phyloP scores from a whole-genome alignment of 2,329 filamentous ascomycete genomes.

The Chaetomium sp. region DNA sequence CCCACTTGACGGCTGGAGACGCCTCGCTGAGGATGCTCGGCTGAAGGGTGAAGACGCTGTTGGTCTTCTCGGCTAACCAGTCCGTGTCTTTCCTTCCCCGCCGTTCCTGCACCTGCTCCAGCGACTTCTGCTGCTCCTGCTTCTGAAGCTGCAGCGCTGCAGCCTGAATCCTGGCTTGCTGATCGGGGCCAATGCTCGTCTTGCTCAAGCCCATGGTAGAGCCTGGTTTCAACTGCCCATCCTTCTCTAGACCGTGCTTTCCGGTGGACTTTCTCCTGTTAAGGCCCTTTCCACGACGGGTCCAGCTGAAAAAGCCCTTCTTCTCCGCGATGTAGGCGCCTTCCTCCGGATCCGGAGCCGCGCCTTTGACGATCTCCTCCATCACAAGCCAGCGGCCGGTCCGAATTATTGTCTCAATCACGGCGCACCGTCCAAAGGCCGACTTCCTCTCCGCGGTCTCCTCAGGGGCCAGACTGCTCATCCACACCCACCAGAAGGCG shows the following conservation, averaged over 20 bases:
- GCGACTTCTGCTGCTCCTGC: constrained; percentile 50
- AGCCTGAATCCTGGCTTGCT: constrained; percentile 89
- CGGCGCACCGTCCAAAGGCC: constrained; percentile 88
- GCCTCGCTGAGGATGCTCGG: constrained; percentile 83
- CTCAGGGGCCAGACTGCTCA: constrained; percentile 89
- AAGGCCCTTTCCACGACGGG: constrained; percentile 64
- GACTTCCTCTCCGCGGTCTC: constrained; percentile 85
- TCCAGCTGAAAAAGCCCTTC: constrained; percentile 91
- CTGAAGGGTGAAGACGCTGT: constrained; percentile 86
- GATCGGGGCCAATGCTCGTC: constrained; percentile 82
- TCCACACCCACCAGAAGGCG: constrained; percentile 99
- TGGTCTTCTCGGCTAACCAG: constrained; percentile 71
- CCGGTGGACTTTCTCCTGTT: constrained; percentile 70
- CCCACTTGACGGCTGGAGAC: constrained; percentile 95
- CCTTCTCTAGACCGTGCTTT: constrained; percentile 59
- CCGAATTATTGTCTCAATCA: constrained; percentile 83
- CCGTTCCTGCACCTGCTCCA: constrained; percentile 44
- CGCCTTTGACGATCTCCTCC: constrained; percentile 94
- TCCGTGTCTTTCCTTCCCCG: constrained; percentile 60
- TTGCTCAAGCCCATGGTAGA: constrained; percentile 63
- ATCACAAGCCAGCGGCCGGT: constrained; percentile 89
- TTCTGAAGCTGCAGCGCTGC: constrained; percentile 81
- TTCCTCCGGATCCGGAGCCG: constrained; percentile 78
- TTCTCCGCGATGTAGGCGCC: constrained; percentile 94
- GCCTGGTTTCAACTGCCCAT: constrained; percentile 48